phyloP scores from a whole-genome alignment of 495 filamentous ascomycete genomes.

The Diplogelasinospora grovesii region DNA sequence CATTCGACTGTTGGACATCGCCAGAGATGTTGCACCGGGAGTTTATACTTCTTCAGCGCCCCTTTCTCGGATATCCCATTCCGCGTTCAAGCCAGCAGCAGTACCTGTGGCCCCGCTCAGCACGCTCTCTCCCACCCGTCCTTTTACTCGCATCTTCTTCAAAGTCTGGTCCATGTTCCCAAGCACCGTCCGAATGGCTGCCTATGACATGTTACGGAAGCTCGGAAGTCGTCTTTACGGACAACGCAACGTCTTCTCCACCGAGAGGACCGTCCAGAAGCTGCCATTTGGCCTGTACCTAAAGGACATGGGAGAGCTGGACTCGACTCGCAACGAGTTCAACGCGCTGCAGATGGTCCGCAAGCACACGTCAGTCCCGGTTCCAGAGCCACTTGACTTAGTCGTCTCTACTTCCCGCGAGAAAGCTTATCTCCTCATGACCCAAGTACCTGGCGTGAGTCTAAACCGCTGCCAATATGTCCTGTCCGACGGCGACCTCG shows the following conservation, averaged over 20 bases:
- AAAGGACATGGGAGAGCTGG: constrained; percentile 15
- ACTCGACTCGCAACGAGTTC: constrained; percentile 19
- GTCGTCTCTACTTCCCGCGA: constrained; percentile 2
- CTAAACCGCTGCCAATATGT: constrained; percentile 16
- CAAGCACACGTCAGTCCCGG: constrained; percentile 21
- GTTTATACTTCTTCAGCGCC: neutral
- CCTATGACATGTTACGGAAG: constrained; percentile 18
- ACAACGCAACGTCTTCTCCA: neutral
- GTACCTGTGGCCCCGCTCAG: neutral
- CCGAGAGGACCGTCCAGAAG: constrained; percentile 21
- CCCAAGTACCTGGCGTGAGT: constrained; percentile 16
- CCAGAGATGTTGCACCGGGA: constrained; percentile 7
- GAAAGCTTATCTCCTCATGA: constrained; percentile 17
- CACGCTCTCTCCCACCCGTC: neutral
- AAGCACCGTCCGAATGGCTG: constrained; percentile 5
- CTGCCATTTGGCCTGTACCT: constrained; percentile 31
- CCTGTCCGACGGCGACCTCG: constrained; percentile 16
- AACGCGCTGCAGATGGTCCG: constrained; percentile 23
- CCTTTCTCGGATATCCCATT: too few species aligned
- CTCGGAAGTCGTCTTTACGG: constrained; percentile 20
- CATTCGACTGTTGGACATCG: constrained; percentile 18
- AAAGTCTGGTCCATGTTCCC: constrained; percentile 18
- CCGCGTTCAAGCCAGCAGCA: too few species aligned
- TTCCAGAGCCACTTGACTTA: constrained; percentile 19
- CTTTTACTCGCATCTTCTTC: constrained; percentile 3